Evolutionary conservation across 345 rosid genomes (phyloP).

Genomic region (Camelina laxa): DNA sequence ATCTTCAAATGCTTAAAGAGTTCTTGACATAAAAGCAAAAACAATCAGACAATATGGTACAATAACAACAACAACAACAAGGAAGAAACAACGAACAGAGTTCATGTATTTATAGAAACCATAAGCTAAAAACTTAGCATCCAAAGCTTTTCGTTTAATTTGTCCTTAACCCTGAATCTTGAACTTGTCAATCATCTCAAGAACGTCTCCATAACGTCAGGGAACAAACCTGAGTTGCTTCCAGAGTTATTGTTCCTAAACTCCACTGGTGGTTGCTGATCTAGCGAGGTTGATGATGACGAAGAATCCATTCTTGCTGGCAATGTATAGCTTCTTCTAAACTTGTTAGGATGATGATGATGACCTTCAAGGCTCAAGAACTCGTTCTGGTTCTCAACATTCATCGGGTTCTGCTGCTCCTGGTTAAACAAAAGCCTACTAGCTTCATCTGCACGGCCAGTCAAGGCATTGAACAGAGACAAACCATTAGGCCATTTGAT

Average conservation of each 20-base stretch:
- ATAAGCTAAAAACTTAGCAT: conserved; percentile 30
- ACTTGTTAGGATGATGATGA: conserved; percentile 58
- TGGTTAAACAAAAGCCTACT: conserved; percentile 71
- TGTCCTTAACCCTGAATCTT: conserved; percentile 14
- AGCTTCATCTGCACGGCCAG: conserved; percentile 68
- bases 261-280: conserved; percentile 53
- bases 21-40: conserved; percentile 18
- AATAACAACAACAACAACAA: conserved; percentile 11
- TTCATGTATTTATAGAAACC: conserved; percentile 5
- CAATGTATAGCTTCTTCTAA: conserved; percentile 69
- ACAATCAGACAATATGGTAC: conserved; percentile 37
- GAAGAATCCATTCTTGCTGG: conserved; percentile 81
- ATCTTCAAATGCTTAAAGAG: conserved; percentile 30
- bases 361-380: conserved; percentile 79
- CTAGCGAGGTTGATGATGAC: conserved; percentile 66
- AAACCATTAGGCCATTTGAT: conserved; percentile 92
- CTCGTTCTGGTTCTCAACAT: conserved; percentile 56
- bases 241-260: conserved; percentile 58
- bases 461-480: conserved; percentile 79
- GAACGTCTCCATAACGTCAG: conserved; percentile 80
- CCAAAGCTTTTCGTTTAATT: not conserved
- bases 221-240: conserved; percentile 57
- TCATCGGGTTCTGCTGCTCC: conserved; percentile 51
- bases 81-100: conserved; percentile 23
- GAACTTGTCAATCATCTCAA: conserved; percentile 58